A percentile compares a stretch with the other conserved stretches of the same genome.
phyloP scores from a whole-genome alignment of 2,329 filamentous ascomycete species.

The Cyphellophora europaea region DNA sequence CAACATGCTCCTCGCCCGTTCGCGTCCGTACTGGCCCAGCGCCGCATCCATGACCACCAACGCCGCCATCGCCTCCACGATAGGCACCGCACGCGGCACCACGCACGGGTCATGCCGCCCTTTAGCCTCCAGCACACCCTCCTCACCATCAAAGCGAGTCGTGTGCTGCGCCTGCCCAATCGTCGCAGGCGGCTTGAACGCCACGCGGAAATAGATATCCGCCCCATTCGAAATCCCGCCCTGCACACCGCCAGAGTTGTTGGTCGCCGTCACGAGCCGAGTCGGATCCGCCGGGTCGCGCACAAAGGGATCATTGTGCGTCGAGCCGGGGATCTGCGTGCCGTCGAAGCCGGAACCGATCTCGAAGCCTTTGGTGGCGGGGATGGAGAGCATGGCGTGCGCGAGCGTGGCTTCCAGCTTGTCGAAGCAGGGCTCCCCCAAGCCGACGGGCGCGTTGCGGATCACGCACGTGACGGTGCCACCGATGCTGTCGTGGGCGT shows the following conservation, averaged over 20 bases:
- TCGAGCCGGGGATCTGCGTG: constrained; percentile 75
- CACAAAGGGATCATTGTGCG: constrained; percentile 84
- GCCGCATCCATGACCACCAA: constrained; percentile 80
- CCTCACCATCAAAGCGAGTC: constrained; percentile 64
- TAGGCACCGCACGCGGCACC: constrained; percentile 63
- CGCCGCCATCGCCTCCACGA: constrained; percentile 75
- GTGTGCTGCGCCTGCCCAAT: constrained; percentile 85
- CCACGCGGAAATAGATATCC: constrained; percentile 87
- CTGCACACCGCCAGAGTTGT: constrained; percentile 91
- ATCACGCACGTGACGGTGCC: constrained; percentile 94
- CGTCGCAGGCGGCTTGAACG: constrained; percentile 90
- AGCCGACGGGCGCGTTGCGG: constrained; percentile 69
- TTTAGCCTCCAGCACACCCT: constrained; percentile 79
- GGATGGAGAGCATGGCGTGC: constrained; percentile 92
- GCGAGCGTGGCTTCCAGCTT: constrained; percentile 87
- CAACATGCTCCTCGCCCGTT: constrained; percentile 29
- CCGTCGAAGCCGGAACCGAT: constrained; percentile 88
- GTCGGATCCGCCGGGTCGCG: constrained; percentile 34
- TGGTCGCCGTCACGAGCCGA: constrained; percentile 75
- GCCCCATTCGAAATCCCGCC: constrained; percentile 92
- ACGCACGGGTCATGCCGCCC: constrained; percentile 92
- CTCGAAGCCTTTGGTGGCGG: constrained; percentile 91
- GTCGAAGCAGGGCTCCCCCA: constrained; percentile 91
- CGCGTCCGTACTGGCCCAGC: constrained; percentile 65
- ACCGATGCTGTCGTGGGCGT: constrained; percentile 79